phyloP scores from a whole-genome alignment of 306 rosid genomes.

The Vigna trinervia region DNA sequence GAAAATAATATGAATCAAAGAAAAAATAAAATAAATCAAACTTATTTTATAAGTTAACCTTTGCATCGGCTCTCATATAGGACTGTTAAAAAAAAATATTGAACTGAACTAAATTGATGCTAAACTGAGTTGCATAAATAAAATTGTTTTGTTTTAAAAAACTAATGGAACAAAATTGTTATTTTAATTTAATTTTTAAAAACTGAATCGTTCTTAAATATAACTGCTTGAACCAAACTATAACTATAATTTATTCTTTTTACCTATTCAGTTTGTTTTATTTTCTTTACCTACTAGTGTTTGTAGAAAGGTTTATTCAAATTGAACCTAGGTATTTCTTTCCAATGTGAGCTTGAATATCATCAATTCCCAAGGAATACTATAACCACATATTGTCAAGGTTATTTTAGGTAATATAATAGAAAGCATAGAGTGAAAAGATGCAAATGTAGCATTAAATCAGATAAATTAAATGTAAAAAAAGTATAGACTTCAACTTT shows the following conservation, averaged over 20 bases:
- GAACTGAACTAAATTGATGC: no score
- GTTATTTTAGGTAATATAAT: neutral
- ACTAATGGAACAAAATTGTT: no score
- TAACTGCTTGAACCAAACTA: no score
- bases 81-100: no score
- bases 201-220: no score
- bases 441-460: neutral
- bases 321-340: neutral
- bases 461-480: neutral
- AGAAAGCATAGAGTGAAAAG: neutral
- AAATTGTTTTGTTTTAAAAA: no score
- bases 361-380: constrained; percentile 14
- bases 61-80: neutral
- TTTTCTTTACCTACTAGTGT: neutral
- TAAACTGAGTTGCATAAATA: no score
- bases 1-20: neutral
- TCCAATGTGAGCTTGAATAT: constrained; percentile 11
- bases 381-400: neutral
- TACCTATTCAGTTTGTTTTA: neutral
- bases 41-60: neutral
- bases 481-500: neutral
- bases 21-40: constrained; percentile 6
- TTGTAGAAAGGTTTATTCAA: neutral
- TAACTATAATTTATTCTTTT: no score
- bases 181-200: no score